Evolutionary conservation across 345 rosid species (phyloP), one percentile per base, ranked within the genome.

Genomic region (Murraya koenigii): DNA sequence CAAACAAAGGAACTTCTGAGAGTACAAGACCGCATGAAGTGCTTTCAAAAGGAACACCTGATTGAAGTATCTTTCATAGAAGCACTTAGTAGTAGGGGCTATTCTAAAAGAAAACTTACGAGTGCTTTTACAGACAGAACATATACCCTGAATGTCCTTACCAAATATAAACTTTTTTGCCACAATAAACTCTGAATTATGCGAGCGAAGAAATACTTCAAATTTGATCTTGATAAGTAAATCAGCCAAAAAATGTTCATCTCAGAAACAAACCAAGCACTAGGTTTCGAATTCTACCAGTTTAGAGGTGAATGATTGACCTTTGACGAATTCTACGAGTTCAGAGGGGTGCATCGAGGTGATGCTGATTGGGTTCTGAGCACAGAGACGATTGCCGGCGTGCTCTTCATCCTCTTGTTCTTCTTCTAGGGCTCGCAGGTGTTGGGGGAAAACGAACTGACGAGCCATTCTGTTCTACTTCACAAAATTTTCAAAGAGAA

Each of bases 311-410:
- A 62, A 5, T 17, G 56, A 49, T 0, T 39, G 73, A 92, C 99
- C 99, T 90, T 92, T 96, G 86, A 89, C 98, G 82, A 96, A 91
- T 79, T 96, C 99, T 75, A 91, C 97, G 22, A 92, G 89, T 79
- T 90, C 81, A 22, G 93, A 80, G 61, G 94, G 83, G 47, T 89
- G 91, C 52, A 96, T 87, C 6, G 89, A 85, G 64, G 85, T 47
- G 47, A 91, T 76, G 73, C 91, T 91, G 88, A 82, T 71, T 72
- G 87, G 85, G 64, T 85, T 87, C 64, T 81, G 94, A 19, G 81
- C 97, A 79, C 61, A 86, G 66, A 94, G 86, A 10, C 90, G 91
- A 17, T 82, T 79, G 72, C 89, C 89, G 23, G 75, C 87, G 19
- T 78, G 86, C 19, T 61, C 22, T 72, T 60, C 73, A 49, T 49